Percentiles rank a stretch among this genome's conserved stretches.
phyloP scores from a whole-genome alignment of 2,329 filamentous ascomycete genomes.

The Cladosporium velox region DNA sequence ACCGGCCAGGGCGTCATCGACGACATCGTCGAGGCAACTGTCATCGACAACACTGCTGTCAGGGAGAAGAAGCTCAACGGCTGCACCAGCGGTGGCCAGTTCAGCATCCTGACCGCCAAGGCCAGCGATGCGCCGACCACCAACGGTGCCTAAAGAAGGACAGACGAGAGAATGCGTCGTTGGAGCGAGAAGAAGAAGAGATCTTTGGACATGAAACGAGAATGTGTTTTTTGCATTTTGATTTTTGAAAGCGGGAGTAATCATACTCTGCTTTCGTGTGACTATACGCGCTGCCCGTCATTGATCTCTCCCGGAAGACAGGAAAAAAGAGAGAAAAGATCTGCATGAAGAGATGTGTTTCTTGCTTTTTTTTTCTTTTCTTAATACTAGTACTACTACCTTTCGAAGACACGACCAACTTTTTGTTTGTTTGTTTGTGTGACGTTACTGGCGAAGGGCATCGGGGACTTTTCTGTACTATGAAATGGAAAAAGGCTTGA shows the following conservation, averaged over 20 bases:
- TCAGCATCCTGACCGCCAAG: slow-evolving; percentile 53
- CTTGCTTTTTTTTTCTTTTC: neutral
- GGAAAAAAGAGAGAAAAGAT: neutral
- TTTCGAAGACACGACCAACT: neutral
- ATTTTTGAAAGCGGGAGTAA: neutral
- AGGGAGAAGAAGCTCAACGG: slow-evolving; percentile 71
- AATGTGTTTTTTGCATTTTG: no score
- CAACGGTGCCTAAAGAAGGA: slow-evolving; percentile 4
- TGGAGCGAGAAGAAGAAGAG: neutral
- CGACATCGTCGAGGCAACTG: slow-evolving; percentile 73
- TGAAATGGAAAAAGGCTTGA: neutral
- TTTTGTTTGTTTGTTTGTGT: neutral
- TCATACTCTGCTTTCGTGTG: neutral
- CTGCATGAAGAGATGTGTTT: neutral
- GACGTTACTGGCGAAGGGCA: neutral
- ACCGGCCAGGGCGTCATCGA: slow-evolving; percentile 77
- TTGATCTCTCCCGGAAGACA: neutral
- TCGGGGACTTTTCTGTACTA: slow-evolving; percentile 1
- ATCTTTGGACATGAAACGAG: neutral
- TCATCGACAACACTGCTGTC: slow-evolving; percentile 83
- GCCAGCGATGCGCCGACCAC: slow-evolving; percentile 7
- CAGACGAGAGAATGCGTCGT: neutral
- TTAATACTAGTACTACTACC: neutral
- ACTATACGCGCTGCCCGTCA: neutral
- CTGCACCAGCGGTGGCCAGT: slow-evolving; percentile 89